Conservation (phyloP, 257 asterid species). For the Penstemon barbatus region DNA sequence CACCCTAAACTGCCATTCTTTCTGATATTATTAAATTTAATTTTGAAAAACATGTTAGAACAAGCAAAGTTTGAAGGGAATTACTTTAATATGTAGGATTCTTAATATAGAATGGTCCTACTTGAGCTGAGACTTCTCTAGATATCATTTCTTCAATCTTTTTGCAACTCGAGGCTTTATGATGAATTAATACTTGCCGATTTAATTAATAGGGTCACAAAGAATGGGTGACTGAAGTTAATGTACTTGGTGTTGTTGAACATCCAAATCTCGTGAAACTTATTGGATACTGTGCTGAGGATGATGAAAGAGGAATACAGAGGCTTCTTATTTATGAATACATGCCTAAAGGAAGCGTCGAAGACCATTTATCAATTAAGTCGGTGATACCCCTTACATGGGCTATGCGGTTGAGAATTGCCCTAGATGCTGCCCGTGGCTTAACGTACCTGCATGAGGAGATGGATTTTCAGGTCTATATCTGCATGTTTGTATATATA, state of each 20-base stretch:
- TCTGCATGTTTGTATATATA: neutral
- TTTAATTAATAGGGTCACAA: constrained; percentile 76
- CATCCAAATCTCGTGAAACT: constrained; percentile 93
- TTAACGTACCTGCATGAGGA: constrained; percentile 85
- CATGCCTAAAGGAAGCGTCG: constrained; percentile 92
- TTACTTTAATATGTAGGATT: no score
- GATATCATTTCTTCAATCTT: no score
- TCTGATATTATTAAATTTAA: no score
- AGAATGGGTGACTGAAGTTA: constrained; percentile 99
- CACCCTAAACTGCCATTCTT: no score
- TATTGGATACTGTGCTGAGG: constrained; percentile 95
- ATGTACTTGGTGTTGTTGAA: constrained; percentile 87
- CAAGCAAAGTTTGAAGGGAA: no score
- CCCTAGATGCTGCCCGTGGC: constrained; percentile 92
- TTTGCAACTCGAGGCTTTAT: no score
- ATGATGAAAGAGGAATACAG: constrained; percentile 96
- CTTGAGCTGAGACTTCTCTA: no score
- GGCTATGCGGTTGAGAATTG: constrained; percentile 83
- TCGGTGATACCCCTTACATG: constrained; percentile 72
- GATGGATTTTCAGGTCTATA: constrained; percentile 92
- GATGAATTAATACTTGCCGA: neutral
- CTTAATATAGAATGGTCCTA: no score
- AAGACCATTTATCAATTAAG: constrained; percentile 69
- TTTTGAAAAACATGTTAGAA: no score
- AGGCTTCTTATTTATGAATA: constrained; percentile 86